phyloP scores from a whole-genome alignment of 257 asterid genomes.

The Knoxia roxburghii region DNA sequence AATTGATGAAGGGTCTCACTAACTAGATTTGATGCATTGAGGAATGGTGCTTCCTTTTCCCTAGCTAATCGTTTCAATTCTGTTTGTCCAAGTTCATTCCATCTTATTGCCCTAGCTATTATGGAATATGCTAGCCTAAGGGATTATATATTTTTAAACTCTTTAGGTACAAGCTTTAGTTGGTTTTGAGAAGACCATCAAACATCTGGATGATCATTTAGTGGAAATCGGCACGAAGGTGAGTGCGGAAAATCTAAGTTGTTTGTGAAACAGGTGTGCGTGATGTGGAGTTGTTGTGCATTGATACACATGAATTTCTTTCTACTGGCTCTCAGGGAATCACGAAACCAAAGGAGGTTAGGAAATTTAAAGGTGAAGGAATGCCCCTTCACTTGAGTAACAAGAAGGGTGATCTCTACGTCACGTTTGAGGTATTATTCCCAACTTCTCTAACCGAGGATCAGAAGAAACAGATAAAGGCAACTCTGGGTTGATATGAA shows the following conservation, averaged over 20 bases:
- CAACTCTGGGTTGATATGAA: constrained; percentile 38
- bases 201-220: constrained; percentile 81
- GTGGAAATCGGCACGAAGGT: constrained; percentile 89
- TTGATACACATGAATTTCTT: too few relatives aligned
- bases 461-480: constrained; percentile 79
- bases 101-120: not conserved
- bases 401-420: constrained; percentile 82
- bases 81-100: too few relatives aligned
- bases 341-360: constrained; percentile 85
- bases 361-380: constrained; percentile 85
- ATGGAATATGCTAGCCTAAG: not conserved
- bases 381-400: constrained; percentile 81
- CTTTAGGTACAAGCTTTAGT: constrained; percentile 92
- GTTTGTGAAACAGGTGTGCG: not conserved
- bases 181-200: constrained; percentile 83
- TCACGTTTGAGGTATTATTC: constrained; percentile 82
- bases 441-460: constrained; percentile 67
- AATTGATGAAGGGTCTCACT: not conserved
- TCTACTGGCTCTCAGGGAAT: constrained; percentile 43
- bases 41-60: not conserved
- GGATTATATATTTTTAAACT: constrained; percentile 2
- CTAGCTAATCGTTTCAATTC: not conserved
- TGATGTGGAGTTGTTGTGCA: too few relatives aligned
- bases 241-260: constrained; percentile 11
- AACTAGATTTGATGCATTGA: not conserved